Evolutionary conservation across 2,329 filamentous ascomycete species (phyloP).

Genomic region (Pseudogymnoascus sp.): DNA sequence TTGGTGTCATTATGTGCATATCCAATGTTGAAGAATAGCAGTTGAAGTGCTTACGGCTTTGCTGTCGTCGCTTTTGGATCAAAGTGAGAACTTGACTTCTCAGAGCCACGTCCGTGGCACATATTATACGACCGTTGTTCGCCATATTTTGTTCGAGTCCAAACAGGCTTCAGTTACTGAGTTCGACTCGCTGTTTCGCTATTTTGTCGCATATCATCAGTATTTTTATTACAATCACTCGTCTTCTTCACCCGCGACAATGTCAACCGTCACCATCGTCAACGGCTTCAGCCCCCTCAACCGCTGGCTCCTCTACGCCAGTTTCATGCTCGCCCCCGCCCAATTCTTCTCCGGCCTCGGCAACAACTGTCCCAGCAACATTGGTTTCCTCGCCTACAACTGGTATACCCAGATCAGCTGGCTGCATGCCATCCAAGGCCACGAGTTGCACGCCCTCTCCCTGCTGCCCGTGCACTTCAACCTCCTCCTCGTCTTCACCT

Average conservation of each 20-base stretch:
- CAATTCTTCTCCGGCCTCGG: slow-evolving; percentile 13
- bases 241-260: background rate
- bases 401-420: slow-evolving; percentile 12
- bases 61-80: background rate
- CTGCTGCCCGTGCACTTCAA: background rate
- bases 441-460: slow-evolving; percentile 9
- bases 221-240: background rate
- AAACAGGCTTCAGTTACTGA: background rate
- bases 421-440: slow-evolving; percentile 1
- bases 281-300: slow-evolving; percentile 12
- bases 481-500: background rate
- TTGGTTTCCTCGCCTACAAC: slow-evolving; percentile 14
- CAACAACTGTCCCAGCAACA: slow-evolving; percentile 12
- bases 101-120: background rate
- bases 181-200: background rate
- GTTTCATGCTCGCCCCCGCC: slow-evolving; percentile 12
- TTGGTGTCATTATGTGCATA: background rate
- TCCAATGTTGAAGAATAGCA: background rate
- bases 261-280: slow-evolving; percentile 6
- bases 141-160: background rate
- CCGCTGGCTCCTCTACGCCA: slow-evolving; percentile 14
- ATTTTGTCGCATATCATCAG: background rate
- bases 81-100: background rate
- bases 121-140: background rate
- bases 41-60: background rate